phyloP scores from a whole-genome alignment of 2,329 filamentous ascomycete genomes.

The Talaromyces sp. region DNA sequence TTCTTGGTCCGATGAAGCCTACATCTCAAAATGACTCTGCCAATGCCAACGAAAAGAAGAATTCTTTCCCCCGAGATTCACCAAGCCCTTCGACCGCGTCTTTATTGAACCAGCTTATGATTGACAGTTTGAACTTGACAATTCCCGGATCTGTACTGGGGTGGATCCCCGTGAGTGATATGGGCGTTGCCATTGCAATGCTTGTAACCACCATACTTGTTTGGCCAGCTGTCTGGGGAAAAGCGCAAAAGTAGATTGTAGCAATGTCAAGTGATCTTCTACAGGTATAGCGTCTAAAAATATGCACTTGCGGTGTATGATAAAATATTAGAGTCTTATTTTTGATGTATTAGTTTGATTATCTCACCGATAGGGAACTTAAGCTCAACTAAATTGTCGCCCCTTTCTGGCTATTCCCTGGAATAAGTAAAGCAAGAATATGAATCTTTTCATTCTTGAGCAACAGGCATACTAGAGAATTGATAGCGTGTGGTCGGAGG shows the following conservation, averaged over 20 bases:
- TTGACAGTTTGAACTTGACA: constrained; percentile 4
- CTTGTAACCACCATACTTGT: constrained; percentile 2
- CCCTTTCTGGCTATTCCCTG: too few relatives aligned
- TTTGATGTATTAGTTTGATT: background rate
- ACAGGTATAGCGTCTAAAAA: background rate
- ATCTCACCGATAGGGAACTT: too few relatives aligned
- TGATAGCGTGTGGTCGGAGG: too few relatives aligned
- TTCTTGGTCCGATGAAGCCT: background rate
- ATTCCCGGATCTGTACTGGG: constrained; percentile 4
- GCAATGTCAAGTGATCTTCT: background rate
- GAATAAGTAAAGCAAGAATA: too few relatives aligned
- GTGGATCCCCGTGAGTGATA: constrained; percentile 3
- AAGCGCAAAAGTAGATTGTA: constrained; percentile 1
- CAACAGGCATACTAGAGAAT: too few relatives aligned
- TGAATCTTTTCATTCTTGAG: too few relatives aligned
- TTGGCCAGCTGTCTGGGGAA: constrained; percentile 4
- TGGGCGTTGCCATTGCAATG: constrained; percentile 5
- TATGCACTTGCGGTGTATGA: background rate
- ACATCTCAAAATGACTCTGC: background rate
- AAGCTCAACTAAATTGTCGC: too few relatives aligned
- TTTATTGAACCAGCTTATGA: constrained; percentile 4
- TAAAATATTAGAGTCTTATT: background rate
- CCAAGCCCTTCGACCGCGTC: background rate
- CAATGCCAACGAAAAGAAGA: constrained; percentile 2
- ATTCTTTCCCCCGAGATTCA: background rate